A percentile compares a stretch with the other conserved stretches of the same genome.
These are phyloP conservation scores for Aegilops umbellulata DNA, from an alignment of 176 grass and related monocot species.

Conservation along the genomic window DNA sequence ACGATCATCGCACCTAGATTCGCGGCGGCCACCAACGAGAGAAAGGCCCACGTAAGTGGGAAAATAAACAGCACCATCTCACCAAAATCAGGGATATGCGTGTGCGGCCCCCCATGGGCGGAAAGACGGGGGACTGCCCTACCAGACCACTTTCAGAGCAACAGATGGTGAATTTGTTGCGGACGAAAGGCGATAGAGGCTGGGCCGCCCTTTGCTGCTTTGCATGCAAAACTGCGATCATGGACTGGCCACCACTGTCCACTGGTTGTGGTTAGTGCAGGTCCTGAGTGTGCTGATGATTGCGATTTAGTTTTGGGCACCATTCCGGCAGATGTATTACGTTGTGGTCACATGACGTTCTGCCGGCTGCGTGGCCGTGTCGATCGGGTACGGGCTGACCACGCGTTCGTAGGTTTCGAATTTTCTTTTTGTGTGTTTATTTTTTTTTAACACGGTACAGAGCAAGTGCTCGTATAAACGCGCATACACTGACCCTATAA, in stretches of 20 bases:
- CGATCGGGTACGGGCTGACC: not conserved
- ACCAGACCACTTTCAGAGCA: not conserved
- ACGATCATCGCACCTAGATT: slow-evolving; percentile 6
- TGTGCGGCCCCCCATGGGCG: not conserved
- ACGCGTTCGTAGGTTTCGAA: not conserved
- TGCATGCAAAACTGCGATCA: slow-evolving; percentile 14
- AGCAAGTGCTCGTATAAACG: too few relatives aligned
- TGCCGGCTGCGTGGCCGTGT: slow-evolving; percentile 28
- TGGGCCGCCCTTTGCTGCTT: not conserved
- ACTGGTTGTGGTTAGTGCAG: not conserved
- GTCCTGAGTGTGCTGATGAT: not conserved
- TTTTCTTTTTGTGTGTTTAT: too few relatives aligned
- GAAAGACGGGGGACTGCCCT: not conserved
- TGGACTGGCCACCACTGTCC: not conserved
- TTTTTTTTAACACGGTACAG: too few relatives aligned
- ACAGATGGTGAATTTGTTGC: not conserved
- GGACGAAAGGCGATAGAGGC: not conserved
- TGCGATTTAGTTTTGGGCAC: not conserved
- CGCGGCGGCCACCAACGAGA: too few relatives aligned
- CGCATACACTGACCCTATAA: too few relatives aligned
- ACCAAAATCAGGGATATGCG: slow-evolving; percentile 30
- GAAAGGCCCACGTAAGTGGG: not conserved
- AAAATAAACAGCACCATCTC: slow-evolving; percentile 36
- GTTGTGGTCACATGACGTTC: slow-evolving; percentile 9
- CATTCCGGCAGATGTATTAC: not conserved